Base-by-base conservation (phyloP, 2,329 filamentous ascomycete species). In the Fusarium verrucosum region DNA sequence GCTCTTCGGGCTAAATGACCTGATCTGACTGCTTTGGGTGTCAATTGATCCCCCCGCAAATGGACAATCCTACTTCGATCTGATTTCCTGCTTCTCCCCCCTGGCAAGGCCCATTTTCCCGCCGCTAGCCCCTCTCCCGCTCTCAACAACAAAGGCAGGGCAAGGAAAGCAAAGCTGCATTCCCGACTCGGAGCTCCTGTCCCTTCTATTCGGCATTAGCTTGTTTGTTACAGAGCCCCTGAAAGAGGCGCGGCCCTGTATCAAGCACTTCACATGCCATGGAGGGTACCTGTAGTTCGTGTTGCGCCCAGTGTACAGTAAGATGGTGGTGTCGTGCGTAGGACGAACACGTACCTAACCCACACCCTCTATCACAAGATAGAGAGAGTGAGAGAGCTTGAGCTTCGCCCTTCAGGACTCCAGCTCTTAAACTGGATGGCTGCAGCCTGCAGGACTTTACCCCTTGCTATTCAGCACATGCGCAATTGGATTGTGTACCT, bases 181-280 rank as follows among this genome's bases (percentile, higher is more conserved):
- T 58, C 25, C 43, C 26, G 30, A 28, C 36, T 42, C 30, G 41
- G 20, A 32, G 36, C 36, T 28, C 40, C 33, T 5, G 16, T 57
- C 53, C 52, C 25, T 58, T 53, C 23, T 19, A 19, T 22, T 59
- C 23, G 44, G 62, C 56, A 58, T 58, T 62, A 62, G 62, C 38
- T 38, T 41, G 44, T n/a, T n/a, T n/a, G n/a, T 56, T 40, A 57
- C 19, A 25, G 20, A 36, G 23, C n/a, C 28, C 49, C 19, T 41
- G 16, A 35, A 37, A 57, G 26, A 37, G 25, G 28, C 38, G 26
- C 17, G 16, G 14, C 2, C 44, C 25, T 36, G n/a, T 19, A 36
- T 20, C 26, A 22, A 28, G 10, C 19, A 11, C 19, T 51, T 35
- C 22, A 42, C 25, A 45, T 19, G 22, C 41, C 37, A 14, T 30